Evolutionary conservation across 768 basidiomycete genomes (phyloP).

Genomic region (Mycena metata): DNA sequence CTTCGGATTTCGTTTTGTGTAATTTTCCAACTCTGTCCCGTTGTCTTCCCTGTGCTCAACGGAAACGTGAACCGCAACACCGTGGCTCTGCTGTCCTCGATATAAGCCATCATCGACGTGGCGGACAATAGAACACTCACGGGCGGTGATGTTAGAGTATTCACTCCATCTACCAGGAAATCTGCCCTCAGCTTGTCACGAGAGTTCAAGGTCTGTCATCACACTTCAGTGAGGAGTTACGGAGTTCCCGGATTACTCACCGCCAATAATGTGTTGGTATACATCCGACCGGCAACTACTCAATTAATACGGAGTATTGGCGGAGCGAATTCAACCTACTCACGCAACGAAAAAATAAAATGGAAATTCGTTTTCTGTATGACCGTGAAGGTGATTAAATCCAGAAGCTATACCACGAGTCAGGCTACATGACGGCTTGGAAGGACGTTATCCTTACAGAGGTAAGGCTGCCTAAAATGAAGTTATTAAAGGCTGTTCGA

Average conservation of each 20-base stretch:
- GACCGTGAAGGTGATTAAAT: slow-evolving; percentile 18
- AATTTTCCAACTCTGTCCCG: too few species aligned
- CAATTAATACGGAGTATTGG: not conserved
- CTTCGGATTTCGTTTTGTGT: too few species aligned
- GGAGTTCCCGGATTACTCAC: not conserved
- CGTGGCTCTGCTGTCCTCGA: too few species aligned
- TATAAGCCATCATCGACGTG: too few species aligned
- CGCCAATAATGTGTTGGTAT: slow-evolving; percentile 11
- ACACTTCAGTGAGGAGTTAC: not conserved
- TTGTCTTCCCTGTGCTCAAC: too few species aligned
- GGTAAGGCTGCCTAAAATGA: not conserved
- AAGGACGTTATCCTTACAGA: not conserved
- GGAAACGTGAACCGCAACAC: too few species aligned
- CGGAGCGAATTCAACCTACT: not conserved
- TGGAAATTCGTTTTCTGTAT: slow-evolving; percentile 16
- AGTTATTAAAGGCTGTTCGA: not conserved
- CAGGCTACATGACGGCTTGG: not conserved
- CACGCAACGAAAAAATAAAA: slow-evolving; percentile 7
- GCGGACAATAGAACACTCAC: not conserved
- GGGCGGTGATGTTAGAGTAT: not conserved
- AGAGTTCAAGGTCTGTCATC: slow-evolving; percentile 10
- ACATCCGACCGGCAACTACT: slow-evolving; percentile 10
- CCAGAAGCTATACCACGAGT: slow-evolving; percentile 2
- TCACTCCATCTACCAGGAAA: not conserved
- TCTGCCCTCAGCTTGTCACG: not conserved